Percentiles rank a stretch among this genome's conserved stretches.
Evolutionary conservation across 768 basidiomycete genomes (phyloP).

Genomic region (Agaricus subrufescens): DNA sequence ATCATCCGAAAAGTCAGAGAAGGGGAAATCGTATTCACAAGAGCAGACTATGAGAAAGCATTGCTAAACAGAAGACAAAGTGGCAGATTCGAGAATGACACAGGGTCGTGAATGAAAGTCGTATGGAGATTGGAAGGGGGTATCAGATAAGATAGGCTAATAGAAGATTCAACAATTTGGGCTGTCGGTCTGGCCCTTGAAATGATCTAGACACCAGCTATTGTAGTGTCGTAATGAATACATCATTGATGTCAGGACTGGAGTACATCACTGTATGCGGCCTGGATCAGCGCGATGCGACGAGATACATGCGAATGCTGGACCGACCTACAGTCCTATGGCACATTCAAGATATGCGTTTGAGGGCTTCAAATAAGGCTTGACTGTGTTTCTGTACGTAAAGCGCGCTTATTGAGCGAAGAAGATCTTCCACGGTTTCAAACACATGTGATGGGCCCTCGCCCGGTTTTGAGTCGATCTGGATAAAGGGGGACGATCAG

Average conservation of each 20-base stretch:
- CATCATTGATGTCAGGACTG: too few species aligned
- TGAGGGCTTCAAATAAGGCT: constrained; percentile 42
- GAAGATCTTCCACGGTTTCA: constrained; percentile 58
- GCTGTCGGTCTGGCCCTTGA: background rate
- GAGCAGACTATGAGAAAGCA: constrained; percentile 49
- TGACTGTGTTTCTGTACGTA: constrained; percentile 46
- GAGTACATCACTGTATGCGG: background rate
- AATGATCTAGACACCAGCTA: too few species aligned
- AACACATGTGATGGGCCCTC: constrained; percentile 23
- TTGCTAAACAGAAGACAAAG: constrained; percentile 35
- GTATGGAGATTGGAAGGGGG: background rate
- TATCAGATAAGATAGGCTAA: constrained; percentile 12
- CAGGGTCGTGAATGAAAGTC: constrained; percentile 7
- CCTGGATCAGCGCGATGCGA: constrained; percentile 5
- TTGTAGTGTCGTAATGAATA: too few species aligned
- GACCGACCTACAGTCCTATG: background rate
- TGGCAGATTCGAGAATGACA: constrained; percentile 24
- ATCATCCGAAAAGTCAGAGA: constrained; percentile 46
- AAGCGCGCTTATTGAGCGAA: constrained; percentile 49
- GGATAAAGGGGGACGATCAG: constrained; percentile 12
- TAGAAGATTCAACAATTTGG: background rate
- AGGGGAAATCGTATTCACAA: constrained; percentile 45
- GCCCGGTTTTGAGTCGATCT: constrained; percentile 19
- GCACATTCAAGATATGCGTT: constrained; percentile 27
- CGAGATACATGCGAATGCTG: background rate